These are phyloP conservation scores for Massariosphaeria phaeospora DNA, from an alignment of 495 filamentous ascomycete genomes.

Conservation along the genomic window DNA sequence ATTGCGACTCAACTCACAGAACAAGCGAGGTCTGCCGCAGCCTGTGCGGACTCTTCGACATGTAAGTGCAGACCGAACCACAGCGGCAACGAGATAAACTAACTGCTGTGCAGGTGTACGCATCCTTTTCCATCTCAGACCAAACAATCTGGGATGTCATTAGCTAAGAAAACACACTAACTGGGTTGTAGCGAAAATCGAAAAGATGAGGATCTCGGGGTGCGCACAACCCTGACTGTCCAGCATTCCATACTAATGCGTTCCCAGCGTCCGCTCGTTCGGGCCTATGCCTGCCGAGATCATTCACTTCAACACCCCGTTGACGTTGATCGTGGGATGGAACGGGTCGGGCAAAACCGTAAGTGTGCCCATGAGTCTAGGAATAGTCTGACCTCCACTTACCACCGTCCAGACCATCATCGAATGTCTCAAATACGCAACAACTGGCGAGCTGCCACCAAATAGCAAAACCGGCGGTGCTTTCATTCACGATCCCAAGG, in stretches of 20 bases:
- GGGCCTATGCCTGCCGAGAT: slow-evolving; percentile 68
- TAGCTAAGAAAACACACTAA: too few species aligned
- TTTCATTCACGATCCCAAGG: slow-evolving; percentile 93
- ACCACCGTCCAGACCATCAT: slow-evolving; percentile 69
- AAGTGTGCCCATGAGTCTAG: slow-evolving; percentile 18
- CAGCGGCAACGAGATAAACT: too few species aligned
- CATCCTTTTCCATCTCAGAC: too few species aligned
- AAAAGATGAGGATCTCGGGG: slow-evolving; percentile 82
- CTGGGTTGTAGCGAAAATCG: slow-evolving; percentile 64
- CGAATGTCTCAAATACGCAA: slow-evolving; percentile 97
- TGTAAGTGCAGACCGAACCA: too few species aligned
- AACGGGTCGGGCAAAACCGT: slow-evolving; percentile 96
- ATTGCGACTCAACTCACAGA: too few species aligned
- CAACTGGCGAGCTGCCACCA: slow-evolving; percentile 86
- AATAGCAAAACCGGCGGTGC: slow-evolving; percentile 85
- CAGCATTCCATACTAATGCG: background rate
- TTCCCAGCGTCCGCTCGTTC: slow-evolving; percentile 83
- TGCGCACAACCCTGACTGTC: slow-evolving; percentile 37
- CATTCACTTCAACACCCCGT: slow-evolving; percentile 83
- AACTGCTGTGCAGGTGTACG: too few species aligned
- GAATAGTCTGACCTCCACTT: background rate
- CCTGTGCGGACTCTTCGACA: too few species aligned
- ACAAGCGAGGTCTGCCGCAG: too few species aligned
- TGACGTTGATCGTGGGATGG: slow-evolving; percentile 92
- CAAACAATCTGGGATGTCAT: too few species aligned